Percentiles rank a stretch among this genome's conserved stretches.
phyloP scores from a whole-genome alignment of 2,329 filamentous ascomycete species.

The Clathrospora elynae region DNA sequence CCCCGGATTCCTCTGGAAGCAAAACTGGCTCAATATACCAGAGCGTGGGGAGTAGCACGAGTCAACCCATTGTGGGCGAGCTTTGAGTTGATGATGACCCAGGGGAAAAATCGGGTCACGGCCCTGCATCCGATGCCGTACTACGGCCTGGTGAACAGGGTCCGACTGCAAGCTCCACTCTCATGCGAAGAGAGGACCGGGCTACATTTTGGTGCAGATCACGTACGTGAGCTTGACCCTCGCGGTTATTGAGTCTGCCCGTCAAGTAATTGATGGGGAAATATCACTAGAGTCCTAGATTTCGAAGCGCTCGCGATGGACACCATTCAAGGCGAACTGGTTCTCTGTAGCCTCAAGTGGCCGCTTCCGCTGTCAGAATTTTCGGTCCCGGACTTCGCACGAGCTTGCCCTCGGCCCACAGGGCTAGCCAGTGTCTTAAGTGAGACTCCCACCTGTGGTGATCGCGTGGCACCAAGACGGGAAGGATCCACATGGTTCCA shows the following conservation, averaged over 20 bases:
- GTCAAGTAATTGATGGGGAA: no score
- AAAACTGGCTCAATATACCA: slow-evolving; percentile 24
- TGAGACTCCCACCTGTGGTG: no score
- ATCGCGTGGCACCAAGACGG: slow-evolving; percentile 14
- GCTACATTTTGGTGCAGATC: no score
- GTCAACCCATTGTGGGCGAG: slow-evolving; percentile 11
- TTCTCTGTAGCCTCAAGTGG: neutral
- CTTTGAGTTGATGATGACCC: slow-evolving; percentile 10
- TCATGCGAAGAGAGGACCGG: no score
- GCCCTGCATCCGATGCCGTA: slow-evolving; percentile 4
- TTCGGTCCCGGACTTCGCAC: neutral
- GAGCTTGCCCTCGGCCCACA: no score
- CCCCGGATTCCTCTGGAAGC: slow-evolving; percentile 15
- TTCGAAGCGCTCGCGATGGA: no score
- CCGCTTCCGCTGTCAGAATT: neutral
- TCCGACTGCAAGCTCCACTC: neutral
- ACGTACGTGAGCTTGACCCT: no score
- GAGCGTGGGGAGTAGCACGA: slow-evolving; percentile 10
- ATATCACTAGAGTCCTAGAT: no score
- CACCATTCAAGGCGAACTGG: slow-evolving; percentile 1
- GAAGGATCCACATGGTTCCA: slow-evolving; percentile 14
- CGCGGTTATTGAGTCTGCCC: no score
- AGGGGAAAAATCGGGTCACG: slow-evolving; percentile 14
- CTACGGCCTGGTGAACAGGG: slow-evolving; percentile 6
- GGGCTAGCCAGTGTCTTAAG: no score